Conservation (phyloP, 176 grass and related monocot species). For the Hyparrhenia diplandra region DNA sequence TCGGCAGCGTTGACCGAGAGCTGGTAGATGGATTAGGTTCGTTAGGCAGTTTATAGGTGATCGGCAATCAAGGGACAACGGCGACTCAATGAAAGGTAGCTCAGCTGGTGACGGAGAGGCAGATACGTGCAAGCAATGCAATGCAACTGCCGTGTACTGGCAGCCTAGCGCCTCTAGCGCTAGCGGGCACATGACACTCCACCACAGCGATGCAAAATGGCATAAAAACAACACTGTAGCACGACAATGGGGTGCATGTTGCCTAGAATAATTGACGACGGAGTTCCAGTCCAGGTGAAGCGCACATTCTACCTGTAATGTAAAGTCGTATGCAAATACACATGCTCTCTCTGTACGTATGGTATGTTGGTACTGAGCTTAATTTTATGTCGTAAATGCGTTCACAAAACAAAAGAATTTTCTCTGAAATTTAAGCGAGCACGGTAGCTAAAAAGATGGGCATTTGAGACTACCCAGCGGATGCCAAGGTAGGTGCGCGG, state of each 20-base stretch:
- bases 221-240: not conserved
- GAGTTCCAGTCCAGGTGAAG: not conserved
- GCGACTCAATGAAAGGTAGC: not conserved
- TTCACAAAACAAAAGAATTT: too few species aligned
- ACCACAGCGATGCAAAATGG: not conserved
- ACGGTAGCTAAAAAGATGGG: too few species aligned
- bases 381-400: too few species aligned
- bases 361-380: not conserved
- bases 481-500: too few species aligned
- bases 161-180: not conserved
- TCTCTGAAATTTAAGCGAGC: too few species aligned
- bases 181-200: not conserved
- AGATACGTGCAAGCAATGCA: constrained; percentile 26
- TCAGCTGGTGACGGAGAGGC: not conserved
- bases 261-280: not conserved
- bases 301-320: not conserved
- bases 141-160: not conserved
- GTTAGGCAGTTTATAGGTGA: not conserved
- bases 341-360: not conserved
- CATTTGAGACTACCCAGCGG: too few species aligned
- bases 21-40: not conserved
- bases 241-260: not conserved
- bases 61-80: not conserved
- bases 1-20: constrained; percentile 7
- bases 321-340: not conserved